Percentiles rank a stretch among this genome's conserved stretches.
These are phyloP conservation scores for Apiotrichum veenhuisii DNA, from an alignment of 1,284 basidiomycete species.

Conservation along the genomic window DNA sequence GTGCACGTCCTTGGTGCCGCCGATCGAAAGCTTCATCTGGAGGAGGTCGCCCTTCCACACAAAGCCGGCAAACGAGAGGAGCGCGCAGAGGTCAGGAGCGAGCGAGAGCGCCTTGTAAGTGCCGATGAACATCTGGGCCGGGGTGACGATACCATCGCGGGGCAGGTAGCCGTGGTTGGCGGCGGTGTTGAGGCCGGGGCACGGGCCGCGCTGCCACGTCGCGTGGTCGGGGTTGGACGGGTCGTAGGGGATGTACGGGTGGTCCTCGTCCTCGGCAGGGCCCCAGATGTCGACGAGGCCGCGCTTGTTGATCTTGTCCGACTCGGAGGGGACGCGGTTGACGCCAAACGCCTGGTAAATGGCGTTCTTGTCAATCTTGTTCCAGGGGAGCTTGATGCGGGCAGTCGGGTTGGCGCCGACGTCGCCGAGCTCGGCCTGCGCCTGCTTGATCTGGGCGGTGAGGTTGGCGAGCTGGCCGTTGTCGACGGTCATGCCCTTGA, in stretches of 20 bases:
- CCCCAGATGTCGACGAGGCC: conserved; percentile 4
- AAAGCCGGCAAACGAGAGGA: conserved; percentile 2
- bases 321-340: not conserved
- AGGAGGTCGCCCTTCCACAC: conserved; percentile 10
- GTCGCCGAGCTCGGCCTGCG: not conserved
- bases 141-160: conserved; percentile 34
- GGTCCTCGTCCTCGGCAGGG: conserved; percentile 12
- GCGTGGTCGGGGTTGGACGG: conserved; percentile 12
- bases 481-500: not conserved
- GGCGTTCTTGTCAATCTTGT: not conserved
- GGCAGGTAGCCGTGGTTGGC: conserved; percentile 36
- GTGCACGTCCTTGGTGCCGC: conserved; percentile 2
- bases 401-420: not conserved
- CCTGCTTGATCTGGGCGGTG: not conserved
- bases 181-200: conserved; percentile 43
- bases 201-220: conserved; percentile 30
- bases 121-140: conserved; percentile 21
- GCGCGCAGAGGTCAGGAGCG: conserved; percentile 7
- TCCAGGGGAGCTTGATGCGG: not conserved
- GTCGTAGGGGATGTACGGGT: conserved; percentile 21
- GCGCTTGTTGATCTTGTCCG: not conserved
- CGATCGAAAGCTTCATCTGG: conserved; percentile 8
- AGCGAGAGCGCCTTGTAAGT: conserved; percentile 8
- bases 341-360: conserved; percentile 2
- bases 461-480: not conserved